Evolutionary conservation across 2,329 filamentous ascomycete genomes (phyloP), one percentile per base, ranked within the genome.

Genomic region (Cercospora berteroae): DNA sequence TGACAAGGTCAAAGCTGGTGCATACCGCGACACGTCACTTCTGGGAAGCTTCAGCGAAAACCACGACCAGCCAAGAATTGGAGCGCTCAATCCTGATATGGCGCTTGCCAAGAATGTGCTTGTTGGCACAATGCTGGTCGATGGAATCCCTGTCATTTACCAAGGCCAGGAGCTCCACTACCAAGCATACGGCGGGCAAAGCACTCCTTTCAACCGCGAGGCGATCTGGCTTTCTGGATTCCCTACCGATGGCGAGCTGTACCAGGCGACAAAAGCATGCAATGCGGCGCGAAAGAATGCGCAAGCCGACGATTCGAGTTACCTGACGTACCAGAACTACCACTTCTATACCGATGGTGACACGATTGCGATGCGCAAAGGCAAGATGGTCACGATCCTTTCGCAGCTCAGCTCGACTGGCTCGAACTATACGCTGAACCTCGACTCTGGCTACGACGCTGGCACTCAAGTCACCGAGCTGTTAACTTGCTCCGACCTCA

Each of bases 131-230:
- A 83, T 90, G 31, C 82, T 90, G 18, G 80, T 80, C 2, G 82
- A 88, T 64, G 88, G 88, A 20, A 86, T 90, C 44, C 87, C 88
- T 1, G 86, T 89, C 64, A 81, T 90, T 36, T 90, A 90, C 77
- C 84, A 89, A 71, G 88, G 88, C 29, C 86, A 88, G 68, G 88
- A 90, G 77, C 88, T 90, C 73, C 86, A 84, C 67, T 87, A 83
- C 74, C 75, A 80, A 1, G 74, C 74, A 10, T 29, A 69, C 13
- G 78, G 79, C 39, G 76, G 75, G 33, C 65, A 67, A 16, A 71
- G 69, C 10, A 78, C 78, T 31, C 80, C 80, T 0, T 77, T 74
- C 62, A 81, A 81, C 57, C 77, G 81, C 48, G 81, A 81, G 69
- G 80, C 80, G 1, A 70, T 80, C 20, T 82, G 80, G 81, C 70